A percentile compares a stretch with the other conserved stretches of the same genome.
These are phyloP conservation scores for Nitzschia sp. DNA, from an alignment of 108 stramenopile genomes.

Conservation along the genomic window DNA sequence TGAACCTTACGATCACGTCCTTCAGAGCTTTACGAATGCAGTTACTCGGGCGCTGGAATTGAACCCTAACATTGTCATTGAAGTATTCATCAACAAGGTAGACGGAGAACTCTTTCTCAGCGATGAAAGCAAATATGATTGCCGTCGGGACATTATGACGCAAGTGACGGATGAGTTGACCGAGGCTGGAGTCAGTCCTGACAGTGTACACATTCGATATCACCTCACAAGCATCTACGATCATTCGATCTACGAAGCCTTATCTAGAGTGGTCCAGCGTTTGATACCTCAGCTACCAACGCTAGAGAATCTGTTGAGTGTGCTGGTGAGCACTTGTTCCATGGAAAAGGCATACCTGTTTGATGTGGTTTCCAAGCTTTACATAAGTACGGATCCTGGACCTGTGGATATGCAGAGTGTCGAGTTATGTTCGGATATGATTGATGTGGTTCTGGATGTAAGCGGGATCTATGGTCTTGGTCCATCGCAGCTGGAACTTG, in stretches of 20 bases:
- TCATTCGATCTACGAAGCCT: conserved; percentile 97
- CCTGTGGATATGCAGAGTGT: conserved; percentile 96
- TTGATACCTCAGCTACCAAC: conserved; percentile 94
- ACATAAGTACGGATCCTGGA: conserved; percentile 95
- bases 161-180: conserved; percentile 85
- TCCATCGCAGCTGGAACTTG: conserved; percentile 30
- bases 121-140: conserved; percentile 97
- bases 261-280: conserved; percentile 88
- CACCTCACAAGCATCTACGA: conserved; percentile 96
- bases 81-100: conserved; percentile 99
- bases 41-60: conserved; percentile 79
- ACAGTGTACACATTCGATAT: conserved; percentile 83
- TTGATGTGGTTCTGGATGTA: conserved; percentile 98
- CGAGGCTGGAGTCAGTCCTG: conserved; percentile 82
- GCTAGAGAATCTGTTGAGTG: conserved; percentile 93
- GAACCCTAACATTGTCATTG: conserved; percentile 89
- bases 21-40: conserved; percentile 86
- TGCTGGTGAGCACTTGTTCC: conserved; percentile 88
- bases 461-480: conserved; percentile 97
- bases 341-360: conserved; percentile 99
- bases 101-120: conserved; percentile 98
- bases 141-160: conserved; percentile 89
- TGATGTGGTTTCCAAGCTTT: conserved; percentile 96
- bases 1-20: conserved; percentile 89
- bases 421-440: conserved; percentile 98